These are phyloP conservation scores for Dioscorea alata DNA, from an alignment of 106 monocot species.

Conservation along the genomic window DNA sequence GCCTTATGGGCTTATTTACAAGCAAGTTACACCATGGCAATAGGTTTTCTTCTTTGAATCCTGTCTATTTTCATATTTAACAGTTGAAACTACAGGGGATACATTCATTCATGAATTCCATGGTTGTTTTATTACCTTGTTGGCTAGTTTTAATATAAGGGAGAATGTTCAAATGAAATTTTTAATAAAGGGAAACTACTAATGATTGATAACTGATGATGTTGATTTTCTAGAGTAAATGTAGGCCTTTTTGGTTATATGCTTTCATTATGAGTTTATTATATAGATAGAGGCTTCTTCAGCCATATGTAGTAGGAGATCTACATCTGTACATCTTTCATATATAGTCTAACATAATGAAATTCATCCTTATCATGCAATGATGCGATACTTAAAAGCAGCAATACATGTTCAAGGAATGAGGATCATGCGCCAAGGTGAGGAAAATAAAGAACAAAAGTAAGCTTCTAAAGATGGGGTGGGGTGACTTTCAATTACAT, in stretches of 20 bases:
- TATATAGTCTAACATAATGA: constrained; percentile 10
- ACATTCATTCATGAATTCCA: not conserved
- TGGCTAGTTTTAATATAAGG: not conserved
- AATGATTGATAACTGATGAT: constrained; percentile 2
- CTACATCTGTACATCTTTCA: constrained; percentile 12
- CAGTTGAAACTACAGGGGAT: not conserved
- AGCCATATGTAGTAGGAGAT: not conserved
- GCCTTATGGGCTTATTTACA: constrained; percentile 38
- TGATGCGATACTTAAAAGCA: not conserved
- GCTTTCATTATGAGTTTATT: not conserved
- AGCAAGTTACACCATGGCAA: constrained; percentile 43
- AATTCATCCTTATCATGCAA: not conserved
- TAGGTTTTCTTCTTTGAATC: not conserved
- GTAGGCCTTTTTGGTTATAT: constrained; percentile 12
- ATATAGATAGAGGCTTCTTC: constrained; percentile 2
- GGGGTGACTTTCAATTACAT: too few species aligned
- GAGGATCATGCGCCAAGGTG: too few species aligned
- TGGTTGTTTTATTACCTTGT: not conserved
- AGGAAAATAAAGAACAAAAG: too few species aligned
- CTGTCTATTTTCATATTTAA: not conserved
- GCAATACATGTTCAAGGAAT: not conserved
- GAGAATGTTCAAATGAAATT: not conserved
- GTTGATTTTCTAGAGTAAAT: constrained; percentile 6
- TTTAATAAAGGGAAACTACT: constrained; percentile 12
- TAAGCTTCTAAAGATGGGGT: too few species aligned